Conservation (phyloP, 1,139 yeast species). For the Hyphopichia khmerensis region DNA sequence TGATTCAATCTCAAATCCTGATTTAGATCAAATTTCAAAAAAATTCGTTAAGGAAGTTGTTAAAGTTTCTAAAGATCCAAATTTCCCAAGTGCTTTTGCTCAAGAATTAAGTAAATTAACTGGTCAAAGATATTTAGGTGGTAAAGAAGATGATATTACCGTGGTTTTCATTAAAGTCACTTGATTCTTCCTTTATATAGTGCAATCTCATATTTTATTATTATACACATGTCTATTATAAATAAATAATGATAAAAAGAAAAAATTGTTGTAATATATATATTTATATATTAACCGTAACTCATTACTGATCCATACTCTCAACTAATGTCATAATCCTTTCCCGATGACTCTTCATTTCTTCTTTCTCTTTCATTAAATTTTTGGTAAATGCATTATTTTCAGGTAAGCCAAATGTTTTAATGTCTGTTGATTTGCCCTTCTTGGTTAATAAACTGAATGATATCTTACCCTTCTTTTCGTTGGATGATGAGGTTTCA, state of each 20-base stretch:
- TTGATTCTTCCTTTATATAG: neutral
- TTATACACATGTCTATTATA: neutral
- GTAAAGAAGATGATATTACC: slow-evolving; percentile 94
- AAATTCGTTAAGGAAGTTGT: slow-evolving; percentile 68
- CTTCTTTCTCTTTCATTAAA: slow-evolving; percentile 29
- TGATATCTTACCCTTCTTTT: slow-evolving; percentile 35
- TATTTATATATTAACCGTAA: neutral
- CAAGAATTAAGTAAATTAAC: slow-evolving; percentile 71
- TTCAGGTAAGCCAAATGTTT: slow-evolving; percentile 47
- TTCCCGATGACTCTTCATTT: slow-evolving; percentile 35
- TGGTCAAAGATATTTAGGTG: slow-evolving; percentile 77
- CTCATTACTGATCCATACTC: slow-evolving; percentile 24
- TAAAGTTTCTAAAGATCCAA: slow-evolving; percentile 66
- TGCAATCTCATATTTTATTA: too few relatives aligned
- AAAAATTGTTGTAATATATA: too few relatives aligned
- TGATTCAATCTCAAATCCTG: slow-evolving; percentile 16
- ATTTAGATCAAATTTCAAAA: slow-evolving; percentile 44
- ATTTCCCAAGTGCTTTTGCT: slow-evolving; percentile 83
- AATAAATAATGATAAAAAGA: neutral
- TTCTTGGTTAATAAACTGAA: slow-evolving; percentile 54
- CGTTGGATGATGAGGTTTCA: neutral
- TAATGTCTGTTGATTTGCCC: slow-evolving; percentile 48
- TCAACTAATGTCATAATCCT: slow-evolving; percentile 43
- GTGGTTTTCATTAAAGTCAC: slow-evolving; percentile 67
- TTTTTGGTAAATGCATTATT: slow-evolving; percentile 48